Conservation (phyloP, 441 rosid species). For the Aleurites moluccanus region DNA sequence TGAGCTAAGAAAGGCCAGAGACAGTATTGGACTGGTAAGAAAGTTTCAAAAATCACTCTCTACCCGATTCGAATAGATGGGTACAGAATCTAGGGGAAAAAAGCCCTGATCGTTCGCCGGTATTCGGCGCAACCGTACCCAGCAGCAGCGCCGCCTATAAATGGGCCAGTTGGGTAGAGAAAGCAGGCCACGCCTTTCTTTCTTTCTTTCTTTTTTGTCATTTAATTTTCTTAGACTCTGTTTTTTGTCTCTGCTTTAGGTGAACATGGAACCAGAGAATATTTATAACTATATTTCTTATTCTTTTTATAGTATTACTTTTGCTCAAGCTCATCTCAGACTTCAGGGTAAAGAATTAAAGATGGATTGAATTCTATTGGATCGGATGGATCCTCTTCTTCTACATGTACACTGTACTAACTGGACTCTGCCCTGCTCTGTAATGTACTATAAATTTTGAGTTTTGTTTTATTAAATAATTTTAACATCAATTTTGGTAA, state of each 20-base stretch:
- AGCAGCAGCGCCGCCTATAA: constrained; percentile 34
- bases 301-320: neutral
- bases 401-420: neutral
- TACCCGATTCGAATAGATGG: constrained; percentile 12
- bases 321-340: neutral
- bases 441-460: too few species aligned
- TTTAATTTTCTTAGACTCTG: neutral
- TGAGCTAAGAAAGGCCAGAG: neutral
- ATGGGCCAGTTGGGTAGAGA: constrained; percentile 1
- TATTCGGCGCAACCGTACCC: constrained; percentile 35
- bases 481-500: too few species aligned
- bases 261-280: constrained; percentile 19
- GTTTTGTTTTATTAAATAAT: too few species aligned
- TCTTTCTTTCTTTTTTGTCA: neutral
- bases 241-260: constrained; percentile 35
- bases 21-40: neutral
- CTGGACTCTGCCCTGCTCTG: neutral
- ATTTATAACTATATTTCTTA: neutral
- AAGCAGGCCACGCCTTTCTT: constrained; percentile 40
- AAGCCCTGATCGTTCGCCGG: constrained; percentile 35
- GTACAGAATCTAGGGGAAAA: neutral
- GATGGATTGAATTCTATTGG: too few species aligned
- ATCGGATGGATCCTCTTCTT: too few species aligned
- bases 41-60: constrained; percentile 5
- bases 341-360: neutral